Evolutionary conservation across 495 filamentous ascomycete genomes (phyloP), one percentile per base, ranked within the genome.

Genomic region (Hypoxylon crocopeplum): DNA sequence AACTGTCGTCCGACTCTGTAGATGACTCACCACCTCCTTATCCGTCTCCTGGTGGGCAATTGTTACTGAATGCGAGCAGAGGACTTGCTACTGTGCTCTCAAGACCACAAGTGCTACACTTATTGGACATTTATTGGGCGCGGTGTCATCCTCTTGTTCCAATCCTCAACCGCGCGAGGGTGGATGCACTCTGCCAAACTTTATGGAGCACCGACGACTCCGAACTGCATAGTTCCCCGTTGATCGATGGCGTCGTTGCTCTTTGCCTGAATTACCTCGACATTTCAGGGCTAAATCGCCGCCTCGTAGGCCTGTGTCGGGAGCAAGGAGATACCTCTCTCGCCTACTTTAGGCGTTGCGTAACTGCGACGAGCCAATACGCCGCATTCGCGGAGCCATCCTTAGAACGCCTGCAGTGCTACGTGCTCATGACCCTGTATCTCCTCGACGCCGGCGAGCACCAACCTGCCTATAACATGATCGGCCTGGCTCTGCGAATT

Each of bases 401-500:
- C 12, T 16, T 74, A 8, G 41, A 42, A 7, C 46, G 49, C 11
- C 29, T 72, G 2, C 63, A 69, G 32, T 68, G 70, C 47, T 69
- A 69, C 32, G 64, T 64, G 33, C 44, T 68, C 34, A 56, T 56
- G 52, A 56, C 42, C 10, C 15, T 56, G 30, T 56, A 56, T 15
- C 42, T 56, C 0, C 52, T 56, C 24, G 25, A 52, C 11, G 48
- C 27, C 2, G 48, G 64, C 5, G 61, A 72, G 24, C 56, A 69
- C n/a, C 62, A 64, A 10, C 56, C 68, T 7, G 70, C 72, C 11
- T 72, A 74, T 57, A 71, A 71, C 38, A 69, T 74, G 46, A 65
- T 69, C 7, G 69, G 71, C 1, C 48, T 69, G 1, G 71, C 65
- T 13, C 29, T 69, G 7, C 60, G 71, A n/a, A 66, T 69, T 20